phyloP scores from a whole-genome alignment of 2,329 filamentous ascomycete genomes.

The Colletotrichum acutatum region DNA sequence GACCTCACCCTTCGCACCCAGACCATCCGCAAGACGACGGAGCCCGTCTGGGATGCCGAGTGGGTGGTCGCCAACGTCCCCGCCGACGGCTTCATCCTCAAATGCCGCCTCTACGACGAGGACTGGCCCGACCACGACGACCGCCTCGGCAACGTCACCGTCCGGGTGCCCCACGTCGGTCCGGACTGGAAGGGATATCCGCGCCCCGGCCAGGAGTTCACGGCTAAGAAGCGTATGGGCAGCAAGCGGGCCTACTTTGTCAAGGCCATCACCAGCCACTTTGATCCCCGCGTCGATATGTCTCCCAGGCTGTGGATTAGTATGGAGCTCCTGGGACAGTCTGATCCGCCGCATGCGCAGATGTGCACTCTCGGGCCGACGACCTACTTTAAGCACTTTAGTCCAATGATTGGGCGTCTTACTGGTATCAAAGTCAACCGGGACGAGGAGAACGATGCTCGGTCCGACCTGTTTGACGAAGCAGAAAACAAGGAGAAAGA shows the following conservation, averaged over 20 bases:
- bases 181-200: constrained; percentile 77
- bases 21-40: constrained; percentile 76
- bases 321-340: constrained; percentile 81
- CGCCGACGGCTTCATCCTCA: constrained; percentile 81
- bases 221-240: constrained; percentile 84
- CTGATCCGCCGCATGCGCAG: constrained; percentile 73
- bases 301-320: constrained; percentile 78
- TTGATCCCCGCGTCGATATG: constrained; percentile 72
- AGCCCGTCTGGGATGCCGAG: constrained; percentile 84
- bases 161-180: constrained; percentile 69
- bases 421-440: constrained; percentile 76
- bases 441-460: constrained; percentile 62
- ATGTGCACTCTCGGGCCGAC: constrained; percentile 84
- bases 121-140: constrained; percentile 89
- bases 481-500: constrained; percentile 51
- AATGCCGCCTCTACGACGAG: constrained; percentile 90
- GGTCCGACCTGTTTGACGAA: constrained; percentile 39
- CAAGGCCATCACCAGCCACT: constrained; percentile 73
- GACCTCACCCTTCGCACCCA: constrained; percentile 78
- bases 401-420: constrained; percentile 86
- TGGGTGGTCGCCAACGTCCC: constrained; percentile 94
- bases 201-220: constrained; percentile 67
- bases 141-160: constrained; percentile 85
- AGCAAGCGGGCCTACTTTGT: constrained; percentile 88
- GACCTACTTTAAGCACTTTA: constrained; percentile 85